Conservation (phyloP, 2,329 filamentous ascomycete species). For the Cladosporium sp. region DNA sequence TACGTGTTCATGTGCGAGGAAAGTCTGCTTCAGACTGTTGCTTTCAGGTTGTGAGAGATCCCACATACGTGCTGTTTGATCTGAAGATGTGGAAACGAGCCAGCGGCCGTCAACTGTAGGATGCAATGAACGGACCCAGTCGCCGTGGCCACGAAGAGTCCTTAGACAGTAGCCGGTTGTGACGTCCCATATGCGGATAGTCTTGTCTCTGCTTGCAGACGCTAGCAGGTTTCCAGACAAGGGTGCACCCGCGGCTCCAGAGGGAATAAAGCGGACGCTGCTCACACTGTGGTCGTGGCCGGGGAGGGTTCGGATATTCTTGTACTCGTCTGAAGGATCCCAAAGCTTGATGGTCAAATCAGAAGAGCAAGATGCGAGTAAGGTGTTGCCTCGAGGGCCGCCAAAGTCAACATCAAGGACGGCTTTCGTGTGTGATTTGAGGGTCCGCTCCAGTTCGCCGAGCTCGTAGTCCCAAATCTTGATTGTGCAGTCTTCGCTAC, state of each 20-base stretch:
- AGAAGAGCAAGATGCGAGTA: conserved; percentile 81
- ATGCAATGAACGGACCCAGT: conserved; percentile 87
- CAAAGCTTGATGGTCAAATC: conserved; percentile 94
- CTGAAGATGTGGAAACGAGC: conserved; percentile 79
- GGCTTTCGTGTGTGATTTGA: conserved; percentile 88
- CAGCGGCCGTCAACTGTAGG: conserved; percentile 81
- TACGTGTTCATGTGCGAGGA: conserved; percentile 83
- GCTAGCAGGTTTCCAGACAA: conserved; percentile 83
- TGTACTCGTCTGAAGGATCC: conserved; percentile 90
- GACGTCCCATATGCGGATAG: conserved; percentile 86
- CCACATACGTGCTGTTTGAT: conserved; percentile 81
- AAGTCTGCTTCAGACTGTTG: conserved; percentile 61
- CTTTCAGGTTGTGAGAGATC: conserved; percentile 74
- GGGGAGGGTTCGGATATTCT: conserved; percentile 86
- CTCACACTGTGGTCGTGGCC: conserved; percentile 93
- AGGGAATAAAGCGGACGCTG: conserved; percentile 83
- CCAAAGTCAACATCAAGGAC: conserved; percentile 90
- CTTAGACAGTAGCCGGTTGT: conserved; percentile 90
- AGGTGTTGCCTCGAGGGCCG: conserved; percentile 73
- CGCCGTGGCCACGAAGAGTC: conserved; percentile 80
- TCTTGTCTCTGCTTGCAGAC: conserved; percentile 81
- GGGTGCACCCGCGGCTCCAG: conserved; percentile 73
- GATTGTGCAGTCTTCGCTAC: conserved; percentile 88
- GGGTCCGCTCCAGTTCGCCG: conserved; percentile 82
- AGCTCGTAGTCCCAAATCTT: conserved; percentile 98